Percentiles rank a stretch among this genome's conserved stretches.
Conservation (phyloP, 2,329 filamentous ascomycete genomes). For the Fusarium illudens region DNA sequence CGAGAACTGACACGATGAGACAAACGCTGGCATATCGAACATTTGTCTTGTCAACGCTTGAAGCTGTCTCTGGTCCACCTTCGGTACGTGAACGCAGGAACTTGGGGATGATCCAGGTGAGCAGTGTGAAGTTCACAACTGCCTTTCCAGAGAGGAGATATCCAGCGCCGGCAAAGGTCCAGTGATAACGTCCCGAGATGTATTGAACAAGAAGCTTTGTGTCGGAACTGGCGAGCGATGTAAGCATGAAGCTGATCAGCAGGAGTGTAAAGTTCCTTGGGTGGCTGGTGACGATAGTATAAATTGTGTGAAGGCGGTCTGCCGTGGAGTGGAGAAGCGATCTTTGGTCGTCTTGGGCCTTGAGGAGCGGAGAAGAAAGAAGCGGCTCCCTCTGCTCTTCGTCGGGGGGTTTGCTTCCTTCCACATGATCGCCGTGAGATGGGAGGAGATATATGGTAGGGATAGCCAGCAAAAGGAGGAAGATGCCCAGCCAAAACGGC, state of each 20-base stretch:
- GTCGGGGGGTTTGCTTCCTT: neutral
- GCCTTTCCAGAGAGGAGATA: slow-evolving; percentile 60
- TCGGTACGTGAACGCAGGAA: slow-evolving; percentile 41
- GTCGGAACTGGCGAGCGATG: slow-evolving; percentile 59
- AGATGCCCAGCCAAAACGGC: slow-evolving; percentile 47
- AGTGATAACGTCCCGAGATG: slow-evolving; percentile 58
- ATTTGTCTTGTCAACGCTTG: slow-evolving; percentile 26
- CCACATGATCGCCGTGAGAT: neutral
- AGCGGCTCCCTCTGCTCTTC: slow-evolving; percentile 51
- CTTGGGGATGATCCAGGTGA: slow-evolving; percentile 53
- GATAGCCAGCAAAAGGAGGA: slow-evolving; percentile 25
- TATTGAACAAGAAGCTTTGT: slow-evolving; percentile 61
- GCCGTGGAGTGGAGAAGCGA: slow-evolving; percentile 28
- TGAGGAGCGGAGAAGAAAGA: slow-evolving; percentile 50
- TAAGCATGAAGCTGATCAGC: slow-evolving; percentile 56
- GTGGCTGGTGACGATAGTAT: slow-evolving; percentile 47
- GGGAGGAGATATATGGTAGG: slow-evolving; percentile 29
- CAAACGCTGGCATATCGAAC: slow-evolving; percentile 31
- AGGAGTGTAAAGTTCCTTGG: slow-evolving; percentile 54
- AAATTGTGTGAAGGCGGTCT: slow-evolving; percentile 41
- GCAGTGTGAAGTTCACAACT: slow-evolving; percentile 56
- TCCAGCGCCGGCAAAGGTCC: slow-evolving; percentile 57
- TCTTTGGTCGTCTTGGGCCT: slow-evolving; percentile 44
- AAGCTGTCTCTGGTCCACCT: neutral
- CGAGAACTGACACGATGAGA: slow-evolving; percentile 41